These are phyloP conservation scores for Thoreauomyces humboldtii DNA, from an alignment of 192 early-diverging fungal genomes.

Conservation along the genomic window DNA sequence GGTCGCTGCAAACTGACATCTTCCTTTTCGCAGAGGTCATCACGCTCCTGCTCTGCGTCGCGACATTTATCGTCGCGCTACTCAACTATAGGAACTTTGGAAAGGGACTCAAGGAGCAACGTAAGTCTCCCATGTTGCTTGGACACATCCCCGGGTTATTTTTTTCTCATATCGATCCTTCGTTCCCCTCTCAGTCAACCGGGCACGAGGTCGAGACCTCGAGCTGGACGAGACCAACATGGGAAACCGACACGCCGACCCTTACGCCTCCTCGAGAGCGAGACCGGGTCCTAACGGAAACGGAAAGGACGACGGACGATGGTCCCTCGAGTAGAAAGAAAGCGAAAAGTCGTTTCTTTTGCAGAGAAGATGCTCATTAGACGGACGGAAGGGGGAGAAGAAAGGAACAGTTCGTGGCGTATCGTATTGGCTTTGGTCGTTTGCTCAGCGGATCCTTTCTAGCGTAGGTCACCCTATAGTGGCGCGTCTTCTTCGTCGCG, in stretches of 20 bases:
- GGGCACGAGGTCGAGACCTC: slow-evolving; percentile 12
- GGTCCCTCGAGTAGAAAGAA: slow-evolving; percentile 5
- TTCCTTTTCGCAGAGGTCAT: slow-evolving; percentile 29
- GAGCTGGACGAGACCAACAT: slow-evolving; percentile 26
- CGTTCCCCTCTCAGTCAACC: slow-evolving; percentile 9
- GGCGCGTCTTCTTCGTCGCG: background rate
- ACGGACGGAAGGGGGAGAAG: too few species aligned
- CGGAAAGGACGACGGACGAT: background rate
- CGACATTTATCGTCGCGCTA: slow-evolving; percentile 54
- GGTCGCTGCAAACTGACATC: background rate
- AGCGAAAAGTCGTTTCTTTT: background rate
- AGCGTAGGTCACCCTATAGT: background rate
- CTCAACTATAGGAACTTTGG: slow-evolving; percentile 65
- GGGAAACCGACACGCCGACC: background rate
- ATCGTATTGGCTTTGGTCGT: too few species aligned
- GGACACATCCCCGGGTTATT: background rate
- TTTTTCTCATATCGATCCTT: background rate
- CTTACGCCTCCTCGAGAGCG: too few species aligned
- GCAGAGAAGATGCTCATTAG: too few species aligned
- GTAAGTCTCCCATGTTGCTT: slow-evolving; percentile 34
- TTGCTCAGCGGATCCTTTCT: background rate
- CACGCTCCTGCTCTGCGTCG: slow-evolving; percentile 43
- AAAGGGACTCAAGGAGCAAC: slow-evolving; percentile 59
- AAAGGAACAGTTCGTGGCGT: too few species aligned
- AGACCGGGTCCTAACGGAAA: too few species aligned